Base-by-base conservation (phyloP, 176 grass and related monocot species). In the Poa annua region DNA sequence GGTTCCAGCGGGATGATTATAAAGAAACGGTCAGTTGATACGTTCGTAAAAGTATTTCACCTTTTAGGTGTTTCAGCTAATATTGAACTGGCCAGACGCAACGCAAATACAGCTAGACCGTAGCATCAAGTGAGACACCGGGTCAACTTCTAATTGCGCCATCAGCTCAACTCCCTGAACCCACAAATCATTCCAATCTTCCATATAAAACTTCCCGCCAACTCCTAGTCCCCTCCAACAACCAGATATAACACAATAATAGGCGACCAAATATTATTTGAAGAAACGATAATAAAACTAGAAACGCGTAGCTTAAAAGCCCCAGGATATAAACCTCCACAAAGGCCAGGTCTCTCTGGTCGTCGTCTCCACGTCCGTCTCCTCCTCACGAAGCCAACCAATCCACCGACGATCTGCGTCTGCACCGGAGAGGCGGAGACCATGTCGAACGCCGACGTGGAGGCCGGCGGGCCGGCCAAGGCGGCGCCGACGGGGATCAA, bases 361-460 rank as follows among this genome's bases (percentile, higher is more conserved):
- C 73, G 41, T 65, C 83, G 0, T 81, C 79, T 86, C 83, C 83
- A 44, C 72, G 83, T 85, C 44, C 83, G 20, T n/a, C 24, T 61
- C 63, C 39, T 48, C 50, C 29, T 71, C 49, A 9, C 25, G 77
- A 81, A 25, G 16, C 83, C 25, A n/a, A 56, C 71, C 26, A 5
- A 50, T 50, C 14, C 48, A 55, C 19, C 33, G 14, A 11, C 45
- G 13, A 16, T 50, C 5, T 16, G 48, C 14, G 4, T 50, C 5
- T 50, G 48, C 48, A 50, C 14, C 48, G 48, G 45, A 45, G 44
- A 45, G 44, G 44, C 47, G 47, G 13, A 15, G 69, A 81, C 74
- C 69, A 92, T 92, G 90, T 80, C 86, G 32, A 56, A 89, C 90
- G 51, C 80, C 47, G 90, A 92, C 76, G 87, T 89, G 44, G 90